These are phyloP conservation scores for Xylaria venustula DNA, from an alignment of 495 filamentous ascomycete genomes.

Conservation along the genomic window DNA sequence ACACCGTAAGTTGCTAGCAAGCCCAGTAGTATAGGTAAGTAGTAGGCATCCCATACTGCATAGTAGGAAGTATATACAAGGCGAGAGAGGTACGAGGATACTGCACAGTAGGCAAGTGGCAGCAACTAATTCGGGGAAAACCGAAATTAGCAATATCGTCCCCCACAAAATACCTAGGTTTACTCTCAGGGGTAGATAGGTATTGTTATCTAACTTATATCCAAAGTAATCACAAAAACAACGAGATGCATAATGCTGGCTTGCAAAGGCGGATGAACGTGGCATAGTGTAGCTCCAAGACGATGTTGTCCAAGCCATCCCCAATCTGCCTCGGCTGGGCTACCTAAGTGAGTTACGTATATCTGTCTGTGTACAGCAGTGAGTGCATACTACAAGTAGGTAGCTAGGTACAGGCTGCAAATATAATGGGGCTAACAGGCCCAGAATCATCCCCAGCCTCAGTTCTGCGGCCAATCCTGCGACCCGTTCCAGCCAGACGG, in stretches of 20 bases:
- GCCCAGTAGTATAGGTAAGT: too few species aligned
- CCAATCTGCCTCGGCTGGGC: too few species aligned
- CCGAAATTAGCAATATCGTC: slow-evolving; percentile 1
- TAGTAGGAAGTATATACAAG: too few species aligned
- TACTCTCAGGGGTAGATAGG: background rate
- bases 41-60: too few species aligned
- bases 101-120: background rate
- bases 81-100: too few species aligned
- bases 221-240: background rate
- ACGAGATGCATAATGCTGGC: too few species aligned
- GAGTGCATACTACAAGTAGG: background rate
- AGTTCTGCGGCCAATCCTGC: slow-evolving; percentile 18
- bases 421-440: background rate
- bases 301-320: too few species aligned
- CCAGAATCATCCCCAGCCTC: slow-evolving; percentile 15
- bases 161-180: slow-evolving; percentile 3
- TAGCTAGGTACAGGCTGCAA: background rate
- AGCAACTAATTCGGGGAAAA: background rate
- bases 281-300: too few species aligned
- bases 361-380: background rate
- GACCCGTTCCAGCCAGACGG: slow-evolving; percentile 16
- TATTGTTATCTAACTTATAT: too few species aligned
- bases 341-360: background rate
- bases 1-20: too few species aligned
- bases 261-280: too few species aligned